Evolutionary conservation across 768 basidiomycete genomes (phyloP).

Genomic region (Suillus weaverae): DNA sequence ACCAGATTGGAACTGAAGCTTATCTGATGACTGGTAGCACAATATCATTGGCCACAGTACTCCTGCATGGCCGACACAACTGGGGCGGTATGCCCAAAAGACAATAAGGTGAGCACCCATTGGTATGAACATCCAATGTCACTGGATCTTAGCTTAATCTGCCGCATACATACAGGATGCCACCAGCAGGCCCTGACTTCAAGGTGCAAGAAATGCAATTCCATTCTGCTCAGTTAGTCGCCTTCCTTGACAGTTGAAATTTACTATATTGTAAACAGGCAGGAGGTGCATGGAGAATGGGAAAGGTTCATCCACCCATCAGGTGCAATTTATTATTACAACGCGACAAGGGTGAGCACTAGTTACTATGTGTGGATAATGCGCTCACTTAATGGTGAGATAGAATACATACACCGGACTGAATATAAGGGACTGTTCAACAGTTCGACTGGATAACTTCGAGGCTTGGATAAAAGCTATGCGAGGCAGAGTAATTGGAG

Average conservation of each 20-base stretch:
- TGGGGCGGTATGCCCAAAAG: too few species aligned
- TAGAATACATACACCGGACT: background rate
- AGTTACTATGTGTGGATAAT: background rate
- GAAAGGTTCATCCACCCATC: background rate
- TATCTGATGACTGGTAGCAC: too few species aligned
- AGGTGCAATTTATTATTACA: background rate
- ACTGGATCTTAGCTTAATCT: background rate
- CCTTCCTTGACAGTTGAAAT: background rate
- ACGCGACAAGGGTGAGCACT: background rate
- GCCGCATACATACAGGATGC: background rate
- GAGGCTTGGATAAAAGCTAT: background rate
- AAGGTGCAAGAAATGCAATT: background rate
- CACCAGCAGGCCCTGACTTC: background rate
- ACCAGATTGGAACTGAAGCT: too few species aligned
- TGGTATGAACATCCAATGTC: background rate
- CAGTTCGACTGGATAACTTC: background rate
- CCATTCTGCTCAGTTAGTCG: background rate
- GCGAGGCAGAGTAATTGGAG: accelerated
- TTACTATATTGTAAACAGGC: too few species aligned
- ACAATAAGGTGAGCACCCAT: too few species aligned
- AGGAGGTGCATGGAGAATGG: background rate
- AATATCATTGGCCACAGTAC: too few species aligned
- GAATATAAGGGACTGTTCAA: background rate
- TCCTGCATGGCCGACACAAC: too few species aligned
- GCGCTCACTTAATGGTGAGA: background rate